Evolutionary conservation across 805 yeast genomes (phyloP).

Genomic region (Candida taoyuanica): DNA sequence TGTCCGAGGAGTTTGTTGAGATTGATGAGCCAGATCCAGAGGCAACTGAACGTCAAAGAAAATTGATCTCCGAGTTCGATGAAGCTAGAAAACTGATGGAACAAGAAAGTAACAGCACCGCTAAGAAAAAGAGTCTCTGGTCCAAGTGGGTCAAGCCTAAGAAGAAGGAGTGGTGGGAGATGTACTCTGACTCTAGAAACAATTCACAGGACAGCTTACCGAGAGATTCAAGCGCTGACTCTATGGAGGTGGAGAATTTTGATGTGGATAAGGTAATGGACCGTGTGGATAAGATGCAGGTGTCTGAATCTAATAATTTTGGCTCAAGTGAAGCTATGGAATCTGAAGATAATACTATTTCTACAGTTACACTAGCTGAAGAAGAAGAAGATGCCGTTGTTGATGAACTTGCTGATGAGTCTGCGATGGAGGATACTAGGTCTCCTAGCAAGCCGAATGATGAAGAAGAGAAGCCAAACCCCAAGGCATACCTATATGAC

Average conservation of each 20-base stretch:
- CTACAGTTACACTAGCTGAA: conserved; percentile 5
- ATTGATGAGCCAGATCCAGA: conserved; percentile 96
- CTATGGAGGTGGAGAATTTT: conserved; percentile 8
- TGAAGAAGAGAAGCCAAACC: conserved; percentile 1
- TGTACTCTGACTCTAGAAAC: conserved; percentile 25
- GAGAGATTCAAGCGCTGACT: conserved; percentile 1
- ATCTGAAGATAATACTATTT: neutral
- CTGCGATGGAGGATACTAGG: neutral
- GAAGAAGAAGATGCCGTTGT: conserved; percentile 1
- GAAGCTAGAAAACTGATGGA: conserved; percentile 68
- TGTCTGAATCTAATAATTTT: neutral
- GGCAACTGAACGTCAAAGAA: conserved; percentile 74
- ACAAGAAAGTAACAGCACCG: conserved; percentile 30
- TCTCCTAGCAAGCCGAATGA: neutral
- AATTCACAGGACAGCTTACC: conserved; percentile 14
- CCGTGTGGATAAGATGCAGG: conserved; percentile 13
- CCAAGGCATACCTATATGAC: conserved; percentile 2
- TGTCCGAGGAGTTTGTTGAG: conserved; percentile 89
- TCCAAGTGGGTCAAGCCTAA: conserved; percentile 46
- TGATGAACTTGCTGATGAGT: neutral
- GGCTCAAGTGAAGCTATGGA: neutral
- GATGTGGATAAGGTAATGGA: conserved; percentile 21
- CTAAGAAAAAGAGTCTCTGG: conserved; percentile 36
- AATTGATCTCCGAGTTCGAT: conserved; percentile 79
- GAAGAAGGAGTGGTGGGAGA: conserved; percentile 55